Evolutionary conservation across 108 stramenopile species (phyloP).

Genomic region (Nannochloropsis salina): DNA sequence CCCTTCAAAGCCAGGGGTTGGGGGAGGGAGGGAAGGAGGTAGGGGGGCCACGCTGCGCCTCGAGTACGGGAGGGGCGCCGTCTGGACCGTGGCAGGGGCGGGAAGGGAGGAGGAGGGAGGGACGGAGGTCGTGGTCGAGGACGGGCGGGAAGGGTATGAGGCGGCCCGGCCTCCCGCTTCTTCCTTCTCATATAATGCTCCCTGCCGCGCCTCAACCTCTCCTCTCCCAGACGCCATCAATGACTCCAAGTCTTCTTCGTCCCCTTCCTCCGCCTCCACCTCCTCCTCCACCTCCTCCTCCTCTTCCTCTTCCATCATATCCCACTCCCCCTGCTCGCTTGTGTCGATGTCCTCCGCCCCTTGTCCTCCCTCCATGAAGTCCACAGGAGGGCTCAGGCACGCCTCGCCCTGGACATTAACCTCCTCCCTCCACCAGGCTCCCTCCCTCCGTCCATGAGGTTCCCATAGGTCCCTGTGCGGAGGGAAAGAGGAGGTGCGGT

Average conservation of each 20-base stretch:
- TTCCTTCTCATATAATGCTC: not conserved
- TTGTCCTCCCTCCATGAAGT: not conserved
- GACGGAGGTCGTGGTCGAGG: not conserved
- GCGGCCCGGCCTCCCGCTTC: not conserved
- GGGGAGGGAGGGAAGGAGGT: constrained; percentile 1
- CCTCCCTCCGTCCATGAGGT: not conserved
- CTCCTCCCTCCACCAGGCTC: not conserved
- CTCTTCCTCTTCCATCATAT: not conserved
- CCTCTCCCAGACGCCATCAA: not conserved
- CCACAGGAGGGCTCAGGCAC: no score
- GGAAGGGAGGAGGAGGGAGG: constrained; percentile 13
- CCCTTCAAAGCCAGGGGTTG: constrained; percentile 57
- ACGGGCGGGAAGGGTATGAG: not conserved
- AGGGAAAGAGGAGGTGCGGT: no score
- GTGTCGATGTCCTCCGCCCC: not conserved
- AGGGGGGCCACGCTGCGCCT: not conserved
- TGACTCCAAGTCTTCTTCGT: not conserved
- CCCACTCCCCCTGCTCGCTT: not conserved
- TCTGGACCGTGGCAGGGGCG: not conserved
- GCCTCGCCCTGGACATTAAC: no score
- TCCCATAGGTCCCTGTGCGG: no score
- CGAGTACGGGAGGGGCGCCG: not conserved
- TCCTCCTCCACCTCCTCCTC: not conserved
- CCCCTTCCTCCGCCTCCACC: not conserved
- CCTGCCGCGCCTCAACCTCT: not conserved